Conservation (phyloP, 2,329 filamentous ascomycete species). For the Xylariaceae sp. region DNA sequence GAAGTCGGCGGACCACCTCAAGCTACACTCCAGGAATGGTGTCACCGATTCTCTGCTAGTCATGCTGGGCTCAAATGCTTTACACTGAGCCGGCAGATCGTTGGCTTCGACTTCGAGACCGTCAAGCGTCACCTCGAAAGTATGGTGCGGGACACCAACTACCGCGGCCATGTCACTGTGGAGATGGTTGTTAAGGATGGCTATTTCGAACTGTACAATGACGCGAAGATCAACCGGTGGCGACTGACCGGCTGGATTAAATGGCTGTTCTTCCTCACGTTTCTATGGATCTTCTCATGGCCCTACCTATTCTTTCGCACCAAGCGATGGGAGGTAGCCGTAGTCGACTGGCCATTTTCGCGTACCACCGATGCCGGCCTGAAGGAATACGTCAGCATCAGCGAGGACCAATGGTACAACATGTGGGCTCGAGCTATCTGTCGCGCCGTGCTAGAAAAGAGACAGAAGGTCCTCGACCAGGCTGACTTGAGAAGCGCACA, state of each 20-base stretch:
- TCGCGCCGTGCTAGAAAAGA: conserved; percentile 55
- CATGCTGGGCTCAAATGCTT: conserved; percentile 55
- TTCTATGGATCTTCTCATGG: conserved; percentile 68
- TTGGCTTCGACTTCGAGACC: conserved; percentile 56
- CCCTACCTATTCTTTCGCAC: conserved; percentile 66
- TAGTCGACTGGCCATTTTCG: conserved; percentile 58
- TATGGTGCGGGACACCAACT: conserved; percentile 62
- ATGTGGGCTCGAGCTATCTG: conserved; percentile 59
- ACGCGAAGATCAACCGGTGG: conserved; percentile 59
- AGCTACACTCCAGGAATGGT: conserved; percentile 57
- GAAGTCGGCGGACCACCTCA: conserved; percentile 38
- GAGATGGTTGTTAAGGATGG: conserved; percentile 56
- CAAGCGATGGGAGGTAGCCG: conserved; percentile 61
- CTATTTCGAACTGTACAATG: conserved; percentile 60
- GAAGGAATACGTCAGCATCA: conserved; percentile 50
- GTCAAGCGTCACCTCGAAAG: conserved; percentile 49
- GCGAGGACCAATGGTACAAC: conserved; percentile 58
- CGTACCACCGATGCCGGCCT: conserved; percentile 29
- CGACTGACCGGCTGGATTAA: conserved; percentile 60
- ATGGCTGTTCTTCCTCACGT: conserved; percentile 61
- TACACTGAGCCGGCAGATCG: conserved; percentile 47
- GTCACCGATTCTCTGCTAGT: conserved; percentile 61
- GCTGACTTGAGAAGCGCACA: conserved; percentile 48
- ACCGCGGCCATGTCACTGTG: conserved; percentile 58
- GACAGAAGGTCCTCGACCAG: conserved; percentile 53